phyloP scores from a whole-genome alignment of 805 yeast genomes.

The Yamadazyma sp. region DNA sequence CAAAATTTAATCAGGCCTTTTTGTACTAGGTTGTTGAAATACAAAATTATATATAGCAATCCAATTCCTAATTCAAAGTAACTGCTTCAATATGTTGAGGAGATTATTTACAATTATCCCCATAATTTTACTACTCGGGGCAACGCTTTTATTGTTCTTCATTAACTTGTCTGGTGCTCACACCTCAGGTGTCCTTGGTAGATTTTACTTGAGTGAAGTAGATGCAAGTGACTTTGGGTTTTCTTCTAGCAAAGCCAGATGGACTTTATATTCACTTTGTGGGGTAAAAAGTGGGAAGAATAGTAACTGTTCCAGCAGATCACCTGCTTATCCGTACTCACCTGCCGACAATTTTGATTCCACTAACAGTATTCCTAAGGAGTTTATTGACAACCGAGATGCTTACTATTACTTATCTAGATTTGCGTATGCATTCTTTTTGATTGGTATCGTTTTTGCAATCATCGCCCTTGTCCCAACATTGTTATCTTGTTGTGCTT shows the following conservation, averaged over 20 bases:
- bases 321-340: conserved; percentile 33
- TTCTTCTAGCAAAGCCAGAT: conserved; percentile 19
- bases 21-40: no score
- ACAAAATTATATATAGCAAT: not conserved
- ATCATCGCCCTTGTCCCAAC: conserved; percentile 48
- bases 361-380: conserved; percentile 42
- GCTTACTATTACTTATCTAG: conserved; percentile 63
- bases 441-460: conserved; percentile 60
- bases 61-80: not conserved
- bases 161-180: conserved; percentile 30
- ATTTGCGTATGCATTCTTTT: conserved; percentile 60
- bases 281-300: conserved; percentile 19
- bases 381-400: conserved; percentile 50
- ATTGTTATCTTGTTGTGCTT: conserved; percentile 19
- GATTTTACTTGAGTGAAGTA: conserved; percentile 28
- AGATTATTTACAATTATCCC: conserved; percentile 25
- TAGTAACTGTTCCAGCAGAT: conserved; percentile 19
- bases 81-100: conserved; percentile 16
- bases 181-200: conserved; percentile 19
- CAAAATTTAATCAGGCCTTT: not conserved
- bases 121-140: conserved; percentile 23
- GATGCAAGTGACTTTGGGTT: conserved; percentile 16
- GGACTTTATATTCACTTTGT: conserved; percentile 31
- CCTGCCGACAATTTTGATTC: conserved; percentile 29
- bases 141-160: conserved; percentile 24